Evolutionary conservation across 2,329 filamentous ascomycete species (phyloP).

Genomic region (Amylocarpus encephaloides): DNA sequence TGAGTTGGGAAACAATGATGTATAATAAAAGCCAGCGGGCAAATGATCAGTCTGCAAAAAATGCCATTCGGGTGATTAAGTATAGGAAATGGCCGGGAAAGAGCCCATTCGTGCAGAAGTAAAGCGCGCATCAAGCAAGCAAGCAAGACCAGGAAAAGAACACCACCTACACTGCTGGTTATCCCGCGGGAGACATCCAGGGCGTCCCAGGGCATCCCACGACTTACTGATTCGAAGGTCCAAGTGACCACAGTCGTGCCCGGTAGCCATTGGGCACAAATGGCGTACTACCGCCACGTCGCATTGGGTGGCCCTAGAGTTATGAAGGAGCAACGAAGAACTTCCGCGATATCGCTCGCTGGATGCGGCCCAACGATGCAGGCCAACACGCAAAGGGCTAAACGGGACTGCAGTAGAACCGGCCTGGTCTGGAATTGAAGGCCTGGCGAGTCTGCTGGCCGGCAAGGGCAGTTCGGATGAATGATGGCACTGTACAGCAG

Average conservation of each 20-base stretch:
- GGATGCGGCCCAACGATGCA: slow-evolving; percentile 29
- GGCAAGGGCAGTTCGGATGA: slow-evolving; percentile 12
- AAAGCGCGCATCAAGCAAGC: slow-evolving; percentile 9
- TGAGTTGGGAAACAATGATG: slow-evolving; percentile 14
- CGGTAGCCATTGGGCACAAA: slow-evolving; percentile 22
- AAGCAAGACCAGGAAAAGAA: slow-evolving; percentile 5
- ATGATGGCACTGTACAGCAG: slow-evolving; percentile 2
- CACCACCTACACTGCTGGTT: slow-evolving; percentile 7
- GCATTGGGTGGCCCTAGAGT: slow-evolving; percentile 18
- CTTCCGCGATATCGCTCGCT: slow-evolving; percentile 22
- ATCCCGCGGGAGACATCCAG: slow-evolving; percentile 6
- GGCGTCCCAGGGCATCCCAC: slow-evolving; percentile 22
- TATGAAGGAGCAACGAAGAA: slow-evolving; percentile 14
- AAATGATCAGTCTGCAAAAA: slow-evolving; percentile 16
- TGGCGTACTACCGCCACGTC: slow-evolving; percentile 28
- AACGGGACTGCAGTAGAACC: slow-evolving; percentile 13
- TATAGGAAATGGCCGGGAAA: slow-evolving; percentile 7
- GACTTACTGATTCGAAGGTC: slow-evolving; percentile 20
- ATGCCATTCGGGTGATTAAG: slow-evolving; percentile 12
- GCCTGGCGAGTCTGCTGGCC: slow-evolving; percentile 15
- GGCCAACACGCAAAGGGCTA: slow-evolving; percentile 20
- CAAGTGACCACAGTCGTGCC: slow-evolving; percentile 29
- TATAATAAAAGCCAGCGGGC: slow-evolving; percentile 12
- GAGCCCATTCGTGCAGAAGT: slow-evolving; percentile 13
- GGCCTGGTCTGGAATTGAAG: too few relatives aligned